These are phyloP conservation scores for Limnanthes douglasii DNA, from an alignment of 345 rosid genomes.

Conservation along the genomic window DNA sequence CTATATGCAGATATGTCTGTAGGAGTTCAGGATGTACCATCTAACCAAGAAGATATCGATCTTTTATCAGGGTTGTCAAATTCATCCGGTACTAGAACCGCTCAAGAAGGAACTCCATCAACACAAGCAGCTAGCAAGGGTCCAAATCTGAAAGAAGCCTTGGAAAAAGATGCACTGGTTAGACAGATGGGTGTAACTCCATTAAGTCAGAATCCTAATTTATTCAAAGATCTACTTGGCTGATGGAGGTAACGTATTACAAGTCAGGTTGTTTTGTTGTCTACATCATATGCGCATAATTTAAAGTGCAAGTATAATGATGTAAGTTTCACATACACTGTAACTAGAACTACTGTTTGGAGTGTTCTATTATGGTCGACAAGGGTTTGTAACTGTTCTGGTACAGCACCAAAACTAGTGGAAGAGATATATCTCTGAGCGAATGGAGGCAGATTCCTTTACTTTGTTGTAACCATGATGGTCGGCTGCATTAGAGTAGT, in stretches of 20 bases:
- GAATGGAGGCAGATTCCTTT: neutral
- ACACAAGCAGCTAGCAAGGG: too few relatives aligned
- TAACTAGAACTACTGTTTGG: constrained; percentile 2
- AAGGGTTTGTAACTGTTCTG: constrained; percentile 8
- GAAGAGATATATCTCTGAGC: too few relatives aligned
- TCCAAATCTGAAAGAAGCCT: constrained; percentile 48
- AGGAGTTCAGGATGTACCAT: constrained; percentile 10
- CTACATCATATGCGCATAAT: neutral
- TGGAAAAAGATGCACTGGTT: constrained; percentile 77
- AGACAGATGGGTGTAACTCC: constrained; percentile 96
- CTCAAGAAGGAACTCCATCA: constrained; percentile 11
- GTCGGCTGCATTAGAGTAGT: neutral
- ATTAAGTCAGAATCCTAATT: constrained; percentile 68
- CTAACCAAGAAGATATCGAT: constrained; percentile 11
- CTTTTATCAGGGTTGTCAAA: constrained; percentile 16
- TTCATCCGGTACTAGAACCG: neutral
- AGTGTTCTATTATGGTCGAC: neutral
- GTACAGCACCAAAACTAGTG: too few relatives aligned
- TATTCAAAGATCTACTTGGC: constrained; percentile 76
- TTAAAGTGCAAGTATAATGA: neutral
- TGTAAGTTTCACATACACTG: neutral
- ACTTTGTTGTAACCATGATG: constrained; percentile 6
- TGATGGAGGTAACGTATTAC: constrained; percentile 9
- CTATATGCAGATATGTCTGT: constrained; percentile 28
- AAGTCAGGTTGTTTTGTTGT: neutral